Evolutionary conservation across 768 basidiomycete species (phyloP), one percentile per base, ranked within the genome.

Genomic region (Leccinum pellstonianum): DNA sequence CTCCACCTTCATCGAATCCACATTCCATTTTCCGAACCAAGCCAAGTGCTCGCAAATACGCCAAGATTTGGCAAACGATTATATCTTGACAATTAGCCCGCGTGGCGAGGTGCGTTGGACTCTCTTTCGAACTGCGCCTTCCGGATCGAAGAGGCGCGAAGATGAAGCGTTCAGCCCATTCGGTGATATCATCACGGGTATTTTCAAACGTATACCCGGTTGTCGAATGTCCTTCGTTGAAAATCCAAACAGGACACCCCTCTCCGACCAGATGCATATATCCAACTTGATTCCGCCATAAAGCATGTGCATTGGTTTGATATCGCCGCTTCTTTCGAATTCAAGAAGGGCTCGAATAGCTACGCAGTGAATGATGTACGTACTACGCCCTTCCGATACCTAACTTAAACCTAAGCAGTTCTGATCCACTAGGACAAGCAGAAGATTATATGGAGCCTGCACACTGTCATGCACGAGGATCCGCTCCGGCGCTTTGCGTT

Each of bases 371-470:
- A 43, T 2, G n/a, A 19, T 43, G 41, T 43, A 19, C 41, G 41
- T 43, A 17, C 38, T 43, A 4, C 8, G 38, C 17, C 8, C 38
- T 41, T 41, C 38, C 7, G 4, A 41, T 17, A 41, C 38, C 17
- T 43, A 19, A 48, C 14, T 48, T 15, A 3, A 9, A 10, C 23
- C 23, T 43, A 5, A 43, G 4, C 12, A 21, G 12, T 47, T 47
- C 19, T 21, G n/a, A 23, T 48, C 4, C n/a, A 19, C 23, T 5
- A 67, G 66, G 62, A 64, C 19, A 33, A 59, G 46, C 3, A 1
- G 19, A 65, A 75, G 62, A 55, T 73, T 1, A 56, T 76, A 21
- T 71, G 70, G 70, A 66, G 61, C 49, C 47, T 72, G 19, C 62
- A 66, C 25, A 21, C 1, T 23, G 9, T 48, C 47, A 48, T 15